Evolutionary conservation across 108 stramenopile species (phyloP).

Genomic region (Poteriospumella lacustris): DNA sequence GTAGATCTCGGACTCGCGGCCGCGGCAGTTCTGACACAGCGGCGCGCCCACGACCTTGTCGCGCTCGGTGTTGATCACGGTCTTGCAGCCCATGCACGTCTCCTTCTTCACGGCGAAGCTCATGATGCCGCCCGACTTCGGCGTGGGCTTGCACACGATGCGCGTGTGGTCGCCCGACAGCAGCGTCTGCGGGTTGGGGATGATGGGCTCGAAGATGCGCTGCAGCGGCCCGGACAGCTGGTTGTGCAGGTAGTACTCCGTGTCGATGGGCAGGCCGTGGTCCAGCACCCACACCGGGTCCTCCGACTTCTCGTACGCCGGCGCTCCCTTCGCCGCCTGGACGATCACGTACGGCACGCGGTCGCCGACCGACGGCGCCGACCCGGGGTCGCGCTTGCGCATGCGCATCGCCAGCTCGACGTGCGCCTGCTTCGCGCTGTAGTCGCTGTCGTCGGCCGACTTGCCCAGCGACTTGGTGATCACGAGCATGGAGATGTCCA

Average conservation of each 20-base stretch:
- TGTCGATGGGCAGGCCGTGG: slow-evolving; percentile 92
- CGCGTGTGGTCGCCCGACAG: slow-evolving; percentile 94
- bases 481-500: slow-evolving; percentile 94
- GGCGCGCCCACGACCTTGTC: slow-evolving; percentile 55
- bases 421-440: slow-evolving; percentile 91
- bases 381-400: slow-evolving; percentile 69
- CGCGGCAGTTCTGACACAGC: slow-evolving; percentile 79
- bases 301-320: slow-evolving; percentile 89
- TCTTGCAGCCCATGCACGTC: slow-evolving; percentile 90
- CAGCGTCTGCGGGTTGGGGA: slow-evolving; percentile 77
- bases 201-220: slow-evolving; percentile 96
- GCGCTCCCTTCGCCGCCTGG: slow-evolving; percentile 83
- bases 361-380: slow-evolving; percentile 97
- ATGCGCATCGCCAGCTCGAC: slow-evolving; percentile 97
- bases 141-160: slow-evolving; percentile 88
- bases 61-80: slow-evolving; percentile 65
- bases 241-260: slow-evolving; percentile 84
- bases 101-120: slow-evolving; percentile 88
- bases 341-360: slow-evolving; percentile 99
- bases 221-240: slow-evolving; percentile 91
- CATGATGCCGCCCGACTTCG: slow-evolving; percentile 91
- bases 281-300: slow-evolving; percentile 97
- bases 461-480: slow-evolving; percentile 97
- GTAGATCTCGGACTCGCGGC: slow-evolving; percentile 82
- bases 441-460: slow-evolving; percentile 87